These are phyloP conservation scores for Coemansia umbellata DNA, from an alignment of 192 early-diverging fungal genomes.

Conservation along the genomic window DNA sequence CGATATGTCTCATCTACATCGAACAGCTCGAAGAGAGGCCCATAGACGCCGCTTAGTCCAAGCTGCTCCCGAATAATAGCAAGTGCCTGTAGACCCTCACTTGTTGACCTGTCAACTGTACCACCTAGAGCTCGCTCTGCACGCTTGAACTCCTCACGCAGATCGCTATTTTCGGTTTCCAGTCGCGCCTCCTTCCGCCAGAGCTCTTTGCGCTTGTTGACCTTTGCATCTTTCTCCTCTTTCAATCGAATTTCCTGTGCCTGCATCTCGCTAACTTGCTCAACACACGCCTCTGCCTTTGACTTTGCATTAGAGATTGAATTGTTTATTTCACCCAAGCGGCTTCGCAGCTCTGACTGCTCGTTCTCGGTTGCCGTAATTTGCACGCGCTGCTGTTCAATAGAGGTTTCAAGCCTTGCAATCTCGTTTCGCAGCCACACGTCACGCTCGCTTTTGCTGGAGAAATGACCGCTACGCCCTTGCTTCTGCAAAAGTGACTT, in stretches of 20 bases:
- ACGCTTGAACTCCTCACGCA: constrained; percentile 70
- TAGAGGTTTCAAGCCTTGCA: constrained; percentile 54
- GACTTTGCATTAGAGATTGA: constrained; percentile 23
- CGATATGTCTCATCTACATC: constrained; percentile 77
- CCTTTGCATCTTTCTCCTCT: constrained; percentile 38
- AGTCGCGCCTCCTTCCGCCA: constrained; percentile 87
- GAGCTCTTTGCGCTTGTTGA: constrained; percentile 59
- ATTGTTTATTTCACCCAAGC: constrained; percentile 19
- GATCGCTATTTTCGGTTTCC: constrained; percentile 61
- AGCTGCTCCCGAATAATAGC: constrained; percentile 61
- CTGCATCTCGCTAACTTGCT: constrained; percentile 34
- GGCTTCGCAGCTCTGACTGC: constrained; percentile 18
- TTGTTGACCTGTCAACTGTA: constrained; percentile 80
- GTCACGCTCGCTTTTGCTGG: constrained; percentile 72
- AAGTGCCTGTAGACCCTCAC: constrained; percentile 73
- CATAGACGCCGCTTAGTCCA: constrained; percentile 74
- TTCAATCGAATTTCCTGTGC: constrained; percentile 36
- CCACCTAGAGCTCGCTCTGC: constrained; percentile 67
- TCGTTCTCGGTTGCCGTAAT: constrained; percentile 36
- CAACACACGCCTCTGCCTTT: constrained; percentile 15
- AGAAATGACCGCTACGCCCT: constrained; percentile 77
- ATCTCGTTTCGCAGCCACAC: constrained; percentile 71
- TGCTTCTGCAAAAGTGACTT: constrained; percentile 82
- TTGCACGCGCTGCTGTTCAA: constrained; percentile 56
- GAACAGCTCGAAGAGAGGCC: constrained; percentile 90